Conservation (phyloP, 768 basidiomycete species). For the Pulveroboletus sp. region DNA sequence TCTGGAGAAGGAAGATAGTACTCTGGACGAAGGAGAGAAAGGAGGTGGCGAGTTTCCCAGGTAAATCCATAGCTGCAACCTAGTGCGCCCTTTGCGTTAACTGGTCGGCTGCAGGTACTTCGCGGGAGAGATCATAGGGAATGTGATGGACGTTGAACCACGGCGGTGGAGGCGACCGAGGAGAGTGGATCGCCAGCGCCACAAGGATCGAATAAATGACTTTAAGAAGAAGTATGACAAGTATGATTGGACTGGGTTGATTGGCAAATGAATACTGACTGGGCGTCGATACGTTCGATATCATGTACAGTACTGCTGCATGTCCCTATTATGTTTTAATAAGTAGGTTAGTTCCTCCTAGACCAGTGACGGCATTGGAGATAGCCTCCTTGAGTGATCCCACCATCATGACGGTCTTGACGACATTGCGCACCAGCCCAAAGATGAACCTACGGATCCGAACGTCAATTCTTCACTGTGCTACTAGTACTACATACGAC, state of each 20-base stretch:
- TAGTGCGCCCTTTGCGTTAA: conserved; percentile 2
- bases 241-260: conserved; percentile 79
- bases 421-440: conserved; percentile 4
- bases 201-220: conserved; percentile 61
- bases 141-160: conserved; percentile 82
- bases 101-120: conserved; percentile 63
- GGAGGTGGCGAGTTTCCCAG: conserved; percentile 89
- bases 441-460: not conserved
- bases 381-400: not conserved
- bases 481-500: not conserved
- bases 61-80: conserved; percentile 37
- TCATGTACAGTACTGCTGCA: not conserved
- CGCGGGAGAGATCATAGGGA: conserved; percentile 92
- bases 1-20: conserved; percentile 58
- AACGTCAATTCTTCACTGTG: not conserved
- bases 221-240: conserved; percentile 74
- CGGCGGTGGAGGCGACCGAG: conserved; percentile 80
- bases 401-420: not conserved
- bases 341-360: not conserved
- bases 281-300: too few relatives aligned
- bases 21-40: conserved; percentile 79
- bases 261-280: conserved; percentile 35
- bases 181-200: conserved; percentile 62
- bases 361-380: not conserved
- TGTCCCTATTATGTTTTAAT: not conserved